Conservation (phyloP, 2,329 filamentous ascomycete genomes). For the Colletotrichum horii region DNA sequence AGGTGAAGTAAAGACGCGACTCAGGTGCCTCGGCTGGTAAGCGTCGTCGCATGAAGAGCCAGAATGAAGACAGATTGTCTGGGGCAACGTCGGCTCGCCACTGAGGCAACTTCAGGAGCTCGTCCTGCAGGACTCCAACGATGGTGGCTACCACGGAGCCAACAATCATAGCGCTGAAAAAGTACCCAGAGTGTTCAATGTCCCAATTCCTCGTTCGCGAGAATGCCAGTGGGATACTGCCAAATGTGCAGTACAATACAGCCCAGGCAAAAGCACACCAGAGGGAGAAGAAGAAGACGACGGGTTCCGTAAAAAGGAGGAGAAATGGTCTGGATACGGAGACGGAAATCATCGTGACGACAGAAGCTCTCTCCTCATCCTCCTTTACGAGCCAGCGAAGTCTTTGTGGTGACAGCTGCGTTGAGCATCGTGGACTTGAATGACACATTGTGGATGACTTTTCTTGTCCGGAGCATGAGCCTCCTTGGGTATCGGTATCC, state of each 20-base stretch:
- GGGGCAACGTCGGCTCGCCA: constrained; percentile 39
- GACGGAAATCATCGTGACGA: constrained; percentile 73
- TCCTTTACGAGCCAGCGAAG: constrained; percentile 82
- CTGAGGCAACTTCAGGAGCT: constrained; percentile 55
- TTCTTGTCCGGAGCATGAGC: neutral
- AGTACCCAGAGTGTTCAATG: constrained; percentile 67
- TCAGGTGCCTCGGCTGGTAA: constrained; percentile 69
- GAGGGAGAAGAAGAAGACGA: constrained; percentile 85
- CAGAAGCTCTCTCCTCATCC: constrained; percentile 75
- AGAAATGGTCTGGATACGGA: constrained; percentile 81
- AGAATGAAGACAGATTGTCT: constrained; percentile 39
- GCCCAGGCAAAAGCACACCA: constrained; percentile 94
- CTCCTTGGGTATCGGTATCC: constrained; percentile 1
- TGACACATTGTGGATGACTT: neutral
- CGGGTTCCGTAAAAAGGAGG: constrained; percentile 76
- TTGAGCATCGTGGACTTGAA: neutral
- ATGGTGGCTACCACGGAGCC: constrained; percentile 70
- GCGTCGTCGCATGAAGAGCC: constrained; percentile 48
- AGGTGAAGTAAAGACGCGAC: constrained; percentile 82
- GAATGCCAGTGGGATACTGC: constrained; percentile 82
- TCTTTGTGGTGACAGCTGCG: constrained; percentile 37
- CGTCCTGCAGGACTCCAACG: constrained; percentile 75
- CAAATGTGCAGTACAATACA: constrained; percentile 84
- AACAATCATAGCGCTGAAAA: constrained; percentile 67
- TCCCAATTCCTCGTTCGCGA: constrained; percentile 69